These are phyloP conservation scores for Francoa sonchifolia DNA, from an alignment of 441 rosid genomes.

Conservation along the genomic window DNA sequence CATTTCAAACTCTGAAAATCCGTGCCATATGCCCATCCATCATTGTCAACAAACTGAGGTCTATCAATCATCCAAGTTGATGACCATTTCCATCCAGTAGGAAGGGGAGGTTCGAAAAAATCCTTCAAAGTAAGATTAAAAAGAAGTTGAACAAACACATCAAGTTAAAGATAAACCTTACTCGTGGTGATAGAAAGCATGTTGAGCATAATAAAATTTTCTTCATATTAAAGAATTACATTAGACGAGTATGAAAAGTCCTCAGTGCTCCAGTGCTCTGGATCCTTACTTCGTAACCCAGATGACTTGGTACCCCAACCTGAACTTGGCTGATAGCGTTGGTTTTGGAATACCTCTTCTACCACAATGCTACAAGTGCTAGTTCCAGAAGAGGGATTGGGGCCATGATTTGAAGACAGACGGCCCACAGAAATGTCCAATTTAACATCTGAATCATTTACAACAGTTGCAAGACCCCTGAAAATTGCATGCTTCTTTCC, in stretches of 20 bases:
- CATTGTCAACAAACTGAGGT: conserved; percentile 38
- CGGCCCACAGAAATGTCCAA: conserved; percentile 55
- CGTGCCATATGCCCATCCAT: conserved; percentile 61
- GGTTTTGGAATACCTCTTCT: conserved; percentile 63
- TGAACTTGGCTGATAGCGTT: conserved; percentile 34
- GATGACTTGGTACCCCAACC: conserved; percentile 41
- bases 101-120: conserved; percentile 43
- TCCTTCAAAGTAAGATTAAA: conserved; percentile 30
- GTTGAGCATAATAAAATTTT: no score
- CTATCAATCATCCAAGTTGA: conserved; percentile 53
- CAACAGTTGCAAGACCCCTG: conserved; percentile 76
- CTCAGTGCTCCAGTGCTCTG: conserved; percentile 46
- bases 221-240: conserved; percentile 33
- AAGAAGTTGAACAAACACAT: not conserved
- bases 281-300: conserved; percentile 28
- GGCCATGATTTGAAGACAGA: conserved; percentile 20
- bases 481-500: conserved; percentile 93
- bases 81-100: conserved; percentile 54
- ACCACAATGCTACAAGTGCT: conserved; percentile 27
- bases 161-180: no score
- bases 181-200: no score
- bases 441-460: conserved; percentile 80
- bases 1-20: conserved; percentile 41
- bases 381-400: conserved; percentile 27
- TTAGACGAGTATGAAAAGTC: conserved; percentile 50